Base-by-base conservation (phyloP, 345 rosid species). In the Syzygium aromaticum region DNA sequence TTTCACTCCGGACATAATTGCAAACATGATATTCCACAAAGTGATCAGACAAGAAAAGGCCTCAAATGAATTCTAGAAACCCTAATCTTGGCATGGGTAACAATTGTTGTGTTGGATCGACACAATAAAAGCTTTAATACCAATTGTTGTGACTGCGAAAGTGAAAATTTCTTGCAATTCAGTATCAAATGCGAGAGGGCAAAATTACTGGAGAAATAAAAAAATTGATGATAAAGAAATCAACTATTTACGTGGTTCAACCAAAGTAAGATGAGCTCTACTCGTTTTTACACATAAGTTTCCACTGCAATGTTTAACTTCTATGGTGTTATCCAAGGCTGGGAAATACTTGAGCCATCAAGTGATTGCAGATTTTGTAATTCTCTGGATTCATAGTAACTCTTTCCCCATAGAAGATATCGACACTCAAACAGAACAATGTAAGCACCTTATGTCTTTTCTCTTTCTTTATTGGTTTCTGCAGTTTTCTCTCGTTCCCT, bases 391-490 rank as follows among this genome's bases (percentile, higher is more conserved):
- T 19, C 13, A 64, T 64, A 16, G 19, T 33, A 63, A 0, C 43
- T 67, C 43, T 16, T 67, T 67, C 19, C 43, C 3, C 2, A 5
- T 1, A 67, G 9, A 16, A 16, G 8, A 67, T 67, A 30, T 6
- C 23, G 8, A 17, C 38, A 67, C 21, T 33, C 12, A 33, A 5
- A 17, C 0, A 11, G 4, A 67, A 28, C 22, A 0, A 67, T 0
- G 13, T 30, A 8, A 11, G 30, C 12, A 67, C 8, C 5, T 33
- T 17, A 33, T 33, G 78, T 16, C 25, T 16, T 16, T 64, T 2
- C 33, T 17, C 25, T 4, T 67, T 33, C 78, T 23, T 33, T 21
- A 28, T 67, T 67, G 6, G 15, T 33, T 67, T 67, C 40, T 67
- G 7, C 1, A 3, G 9, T 33, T 4, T 17, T 33, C 33, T 67